Evolutionary conservation across 108 stramenopile species (phyloP).

Genomic region (Conticribra guillardii): DNA sequence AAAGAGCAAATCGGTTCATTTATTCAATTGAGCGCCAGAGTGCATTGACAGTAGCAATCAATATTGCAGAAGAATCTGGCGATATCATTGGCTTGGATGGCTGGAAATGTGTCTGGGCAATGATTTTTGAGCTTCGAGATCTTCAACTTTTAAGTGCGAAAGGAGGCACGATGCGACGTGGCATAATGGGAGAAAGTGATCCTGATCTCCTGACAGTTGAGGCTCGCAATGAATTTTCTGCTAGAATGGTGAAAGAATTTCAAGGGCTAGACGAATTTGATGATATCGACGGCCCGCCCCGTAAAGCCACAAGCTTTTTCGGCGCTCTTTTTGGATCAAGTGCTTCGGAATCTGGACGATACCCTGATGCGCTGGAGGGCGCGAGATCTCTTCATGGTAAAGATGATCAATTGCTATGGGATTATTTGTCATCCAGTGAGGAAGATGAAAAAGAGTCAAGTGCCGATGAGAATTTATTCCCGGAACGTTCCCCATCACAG

Average conservation of each 20-base stretch:
- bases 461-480: constrained; percentile 16
- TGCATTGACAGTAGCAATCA: constrained; percentile 69
- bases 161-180: constrained; percentile 28
- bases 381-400: constrained; percentile 65
- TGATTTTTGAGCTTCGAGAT: constrained; percentile 84
- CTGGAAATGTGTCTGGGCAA: constrained; percentile 78
- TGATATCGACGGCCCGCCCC: constrained; percentile 19
- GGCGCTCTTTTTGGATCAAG: constrained; percentile 40
- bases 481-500: constrained; percentile 23
- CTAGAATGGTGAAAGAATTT: constrained; percentile 51
- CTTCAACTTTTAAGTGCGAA: constrained; percentile 62
- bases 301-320: constrained; percentile 31
- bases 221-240: constrained; percentile 64
- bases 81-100: constrained; percentile 78
- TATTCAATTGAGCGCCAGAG: constrained; percentile 81
- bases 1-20: constrained; percentile 52
- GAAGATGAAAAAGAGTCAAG: constrained; percentile 57
- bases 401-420: constrained; percentile 71
- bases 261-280: constrained; percentile 15
- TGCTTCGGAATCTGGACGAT: constrained; percentile 9
- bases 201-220: constrained; percentile 63
- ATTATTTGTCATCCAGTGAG: constrained; percentile 75
- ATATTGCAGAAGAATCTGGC: constrained; percentile 61
- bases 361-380: neutral
- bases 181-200: constrained; percentile 73